Evolutionary conservation across 345 rosid genomes (phyloP).

Genomic region (Sisymbrium altissimum): DNA sequence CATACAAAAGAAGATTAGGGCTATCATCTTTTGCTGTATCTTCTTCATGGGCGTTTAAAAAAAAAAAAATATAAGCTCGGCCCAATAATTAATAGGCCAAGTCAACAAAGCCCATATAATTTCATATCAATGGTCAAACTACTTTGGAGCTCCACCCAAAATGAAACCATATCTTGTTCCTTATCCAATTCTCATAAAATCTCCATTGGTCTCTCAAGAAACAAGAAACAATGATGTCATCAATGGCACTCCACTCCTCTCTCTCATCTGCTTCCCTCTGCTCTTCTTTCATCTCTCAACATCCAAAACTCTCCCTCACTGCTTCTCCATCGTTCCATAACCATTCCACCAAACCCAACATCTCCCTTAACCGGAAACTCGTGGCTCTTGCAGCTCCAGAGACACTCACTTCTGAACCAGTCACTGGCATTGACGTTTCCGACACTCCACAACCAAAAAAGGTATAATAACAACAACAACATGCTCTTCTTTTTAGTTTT

Average conservation of each 20-base stretch:
- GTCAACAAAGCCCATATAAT: slow-evolving; percentile 2
- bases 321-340: slow-evolving; percentile 8
- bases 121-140: background rate
- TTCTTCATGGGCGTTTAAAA: background rate
- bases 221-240: slow-evolving; percentile 33
- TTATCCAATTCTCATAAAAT: slow-evolving; percentile 38
- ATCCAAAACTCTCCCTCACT: slow-evolving; percentile 20
- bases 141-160: slow-evolving; percentile 4
- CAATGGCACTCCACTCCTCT: slow-evolving; percentile 46
- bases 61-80: too few species aligned
- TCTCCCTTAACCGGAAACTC: slow-evolving; percentile 37
- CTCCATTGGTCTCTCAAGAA: slow-evolving; percentile 23
- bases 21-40: too few species aligned
- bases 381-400: slow-evolving; percentile 46
- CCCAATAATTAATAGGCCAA: background rate
- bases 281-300: slow-evolving; percentile 22
- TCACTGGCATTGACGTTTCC: slow-evolving; percentile 14
- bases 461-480: slow-evolving; percentile 22
- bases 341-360: slow-evolving; percentile 28
- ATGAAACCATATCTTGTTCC: slow-evolving; percentile 30
- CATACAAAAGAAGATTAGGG: too few species aligned
- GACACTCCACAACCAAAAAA: slow-evolving; percentile 30
- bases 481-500: background rate
- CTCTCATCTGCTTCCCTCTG: slow-evolving; percentile 32
- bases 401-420: slow-evolving; percentile 40